Base-by-base conservation (phyloP, 2,329 filamentous ascomycete genomes). In the Coniochaeta sp. region DNA sequence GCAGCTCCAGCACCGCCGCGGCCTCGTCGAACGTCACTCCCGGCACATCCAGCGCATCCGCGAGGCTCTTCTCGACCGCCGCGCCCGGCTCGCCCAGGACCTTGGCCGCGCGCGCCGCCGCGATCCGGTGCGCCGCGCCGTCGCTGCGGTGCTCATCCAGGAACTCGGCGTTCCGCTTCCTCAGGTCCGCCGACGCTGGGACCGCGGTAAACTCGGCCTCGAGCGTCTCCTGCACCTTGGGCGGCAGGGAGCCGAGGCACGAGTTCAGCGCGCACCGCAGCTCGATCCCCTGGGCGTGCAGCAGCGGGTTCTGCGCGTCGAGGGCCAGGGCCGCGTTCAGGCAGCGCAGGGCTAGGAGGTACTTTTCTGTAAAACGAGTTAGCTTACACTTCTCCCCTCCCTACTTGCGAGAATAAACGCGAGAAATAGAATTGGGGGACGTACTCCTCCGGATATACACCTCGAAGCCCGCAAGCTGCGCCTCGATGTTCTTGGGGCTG, bases 381-480 rank as follows among this genome's bases (percentile, higher is more conserved):
- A 58, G 54, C 22, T 28, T 22, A 14, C 8, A 40, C 36, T 62
- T 62, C 65, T 14, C n/a, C n/a, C n/a, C n/a, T n/a, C n/a, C n/a
- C n/a, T n/a, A n/a, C n/a, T n/a, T n/a, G n/a, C n/a, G n/a, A n/a
- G n/a, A n/a, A n/a, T n/a, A n/a, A n/a, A n/a, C n/a, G n/a, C n/a
- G n/a, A n/a, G 10, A 8, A 32, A 56, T 19, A n/a, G n/a, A 36
- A n/a, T 26, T 28, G 34, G 36, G 7, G 9, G 34, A 77, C 87
- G 81, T 84, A 96, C 92, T 87, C 78, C 89, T 83, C 70, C 92
- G 83, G 62, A 96, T 80, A 71, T 91, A 93, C 19, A 99, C 89
- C 76, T 98, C 93, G 68, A 97, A 98, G 5, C 92, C 95, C 58
- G 88, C 85, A 65, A 88, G 82, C 75, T 99, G 95, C 24, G 85